Evolutionary conservation across 768 basidiomycete genomes (phyloP).

Genomic region (Dentipellis fragilis): DNA sequence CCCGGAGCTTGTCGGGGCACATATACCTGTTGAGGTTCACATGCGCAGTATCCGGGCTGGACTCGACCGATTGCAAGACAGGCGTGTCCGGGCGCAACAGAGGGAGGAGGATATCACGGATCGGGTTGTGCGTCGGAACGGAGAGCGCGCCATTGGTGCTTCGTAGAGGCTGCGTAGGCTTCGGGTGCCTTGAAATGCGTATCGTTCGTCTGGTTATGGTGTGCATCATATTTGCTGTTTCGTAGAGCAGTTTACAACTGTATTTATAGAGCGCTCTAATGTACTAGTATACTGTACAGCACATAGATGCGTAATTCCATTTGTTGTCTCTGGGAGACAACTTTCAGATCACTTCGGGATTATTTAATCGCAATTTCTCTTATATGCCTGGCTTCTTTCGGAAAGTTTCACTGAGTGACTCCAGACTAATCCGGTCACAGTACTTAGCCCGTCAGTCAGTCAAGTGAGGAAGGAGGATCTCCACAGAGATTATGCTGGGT

Average conservation of each 20-base stretch:
- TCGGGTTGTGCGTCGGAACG: not conserved
- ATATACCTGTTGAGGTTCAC: constrained; percentile 63
- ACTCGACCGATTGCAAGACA: constrained; percentile 49
- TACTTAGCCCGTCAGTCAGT: too few species aligned
- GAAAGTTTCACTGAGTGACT: too few species aligned
- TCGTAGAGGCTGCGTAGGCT: not conserved
- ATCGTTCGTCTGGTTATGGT: not conserved
- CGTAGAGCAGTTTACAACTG: not conserved
- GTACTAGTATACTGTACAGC: too few species aligned
- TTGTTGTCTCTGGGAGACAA: too few species aligned
- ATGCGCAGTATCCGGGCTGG: constrained; percentile 62
- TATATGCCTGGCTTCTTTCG: too few species aligned
- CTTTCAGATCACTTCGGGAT: too few species aligned
- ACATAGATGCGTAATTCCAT: too few species aligned
- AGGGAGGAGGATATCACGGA: constrained; percentile 26
- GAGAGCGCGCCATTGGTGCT: not conserved
- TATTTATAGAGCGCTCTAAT: not conserved
- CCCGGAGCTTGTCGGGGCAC: constrained; percentile 51
- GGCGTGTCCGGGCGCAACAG: constrained; percentile 39
- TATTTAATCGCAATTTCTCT: too few species aligned
- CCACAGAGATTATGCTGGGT: too few species aligned
- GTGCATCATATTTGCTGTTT: not conserved
- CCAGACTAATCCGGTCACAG: too few species aligned
- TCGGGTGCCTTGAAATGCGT: not conserved
- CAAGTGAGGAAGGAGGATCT: too few species aligned